phyloP scores from a whole-genome alignment of 805 yeast species.

The Tetrapisispora fleetii region DNA sequence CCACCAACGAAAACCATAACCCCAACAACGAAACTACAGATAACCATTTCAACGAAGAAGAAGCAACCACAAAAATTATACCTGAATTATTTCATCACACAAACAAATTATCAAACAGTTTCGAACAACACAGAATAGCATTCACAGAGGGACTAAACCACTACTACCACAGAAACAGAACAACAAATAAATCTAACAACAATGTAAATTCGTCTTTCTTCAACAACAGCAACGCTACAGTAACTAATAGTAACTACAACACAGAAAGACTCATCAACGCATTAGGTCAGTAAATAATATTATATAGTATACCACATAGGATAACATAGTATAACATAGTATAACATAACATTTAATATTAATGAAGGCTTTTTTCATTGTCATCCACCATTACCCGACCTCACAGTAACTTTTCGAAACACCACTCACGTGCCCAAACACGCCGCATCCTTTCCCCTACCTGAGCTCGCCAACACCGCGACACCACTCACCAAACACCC shows the following conservation, averaged over 20 bases:
- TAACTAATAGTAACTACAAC: constrained; percentile 1
- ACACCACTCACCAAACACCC: no score
- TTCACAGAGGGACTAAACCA: constrained; percentile 15
- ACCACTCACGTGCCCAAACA: no score
- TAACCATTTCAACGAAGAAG: constrained; percentile 10
- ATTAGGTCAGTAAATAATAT: background rate
- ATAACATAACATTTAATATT: no score
- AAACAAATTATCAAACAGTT: constrained; percentile 6
- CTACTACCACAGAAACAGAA: constrained; percentile 7
- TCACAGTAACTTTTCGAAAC: no score
- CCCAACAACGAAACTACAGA: background rate
- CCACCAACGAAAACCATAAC: background rate
- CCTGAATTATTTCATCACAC: constrained; percentile 11
- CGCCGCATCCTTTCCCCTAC: no score
- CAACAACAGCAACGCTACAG: background rate
- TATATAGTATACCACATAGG: background rate
- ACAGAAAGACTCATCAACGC: constrained; percentile 4
- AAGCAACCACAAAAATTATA: constrained; percentile 5
- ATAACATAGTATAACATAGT: background rate
- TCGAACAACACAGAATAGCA: constrained; percentile 13
- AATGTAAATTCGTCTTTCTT: background rate
- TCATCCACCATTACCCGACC: no score
- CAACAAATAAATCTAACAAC: background rate
- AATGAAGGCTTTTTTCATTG: no score
- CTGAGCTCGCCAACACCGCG: no score